Conservation (phyloP, 2,329 filamentous ascomycete species). For the Ilyonectria robusta region DNA sequence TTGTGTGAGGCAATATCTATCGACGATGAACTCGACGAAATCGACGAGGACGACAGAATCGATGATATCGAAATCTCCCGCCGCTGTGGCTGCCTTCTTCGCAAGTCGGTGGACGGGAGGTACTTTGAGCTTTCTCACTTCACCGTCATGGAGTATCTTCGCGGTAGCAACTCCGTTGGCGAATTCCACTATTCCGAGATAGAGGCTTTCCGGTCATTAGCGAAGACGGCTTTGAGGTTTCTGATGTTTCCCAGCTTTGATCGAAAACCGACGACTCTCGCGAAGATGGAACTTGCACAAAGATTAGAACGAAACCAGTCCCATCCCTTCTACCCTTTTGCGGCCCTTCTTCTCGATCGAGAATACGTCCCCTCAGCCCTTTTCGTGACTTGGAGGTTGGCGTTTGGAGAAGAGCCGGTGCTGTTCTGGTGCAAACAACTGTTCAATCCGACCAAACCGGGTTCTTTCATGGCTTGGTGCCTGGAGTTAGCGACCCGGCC, state of each 20-base stretch:
- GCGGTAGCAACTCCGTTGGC: background rate
- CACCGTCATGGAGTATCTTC: conserved; percentile 30
- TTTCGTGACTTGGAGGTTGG: background rate
- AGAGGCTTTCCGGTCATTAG: background rate
- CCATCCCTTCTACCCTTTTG: background rate
- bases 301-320: background rate
- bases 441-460: background rate
- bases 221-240: background rate
- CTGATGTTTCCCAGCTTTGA: conserved; percentile 15
- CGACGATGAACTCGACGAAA: background rate
- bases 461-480: background rate
- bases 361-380: background rate
- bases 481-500: background rate
- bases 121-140: conserved; percentile 31
- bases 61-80: conserved; percentile 12
- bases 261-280: background rate
- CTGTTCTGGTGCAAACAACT: background rate
- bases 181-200: background rate
- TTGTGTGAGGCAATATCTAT: conserved; percentile 31
- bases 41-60: conserved; percentile 16
- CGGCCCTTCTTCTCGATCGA: background rate
- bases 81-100: conserved; percentile 17
- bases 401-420: background rate
- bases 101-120: conserved; percentile 14
- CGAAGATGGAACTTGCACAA: background rate